Evolutionary conservation across 768 basidiomycete species (phyloP).

Genomic region (Mycena rebaudengoi): DNA sequence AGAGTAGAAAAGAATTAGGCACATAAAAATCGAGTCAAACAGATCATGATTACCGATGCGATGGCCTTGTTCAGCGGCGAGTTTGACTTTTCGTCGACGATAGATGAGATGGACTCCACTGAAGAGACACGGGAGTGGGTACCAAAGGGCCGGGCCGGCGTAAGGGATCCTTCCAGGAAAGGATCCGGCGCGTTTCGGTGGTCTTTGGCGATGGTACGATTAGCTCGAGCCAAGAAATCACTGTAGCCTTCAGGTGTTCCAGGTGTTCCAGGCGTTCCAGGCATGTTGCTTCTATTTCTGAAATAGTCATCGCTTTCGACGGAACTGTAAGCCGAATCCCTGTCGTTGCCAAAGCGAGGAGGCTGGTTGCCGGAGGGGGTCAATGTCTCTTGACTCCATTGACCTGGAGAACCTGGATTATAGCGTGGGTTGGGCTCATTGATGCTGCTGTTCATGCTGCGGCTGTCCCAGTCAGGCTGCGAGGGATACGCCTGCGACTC

Average conservation of each 20-base stretch:
- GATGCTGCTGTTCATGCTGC: constrained; percentile 53
- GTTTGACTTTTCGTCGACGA: constrained; percentile 89
- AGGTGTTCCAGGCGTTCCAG: constrained; percentile 32
- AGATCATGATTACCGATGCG: constrained; percentile 66
- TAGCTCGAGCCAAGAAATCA: constrained; percentile 87
- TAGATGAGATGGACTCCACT: constrained; percentile 91
- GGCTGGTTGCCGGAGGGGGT: constrained; percentile 54
- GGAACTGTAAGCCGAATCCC: constrained; percentile 62
- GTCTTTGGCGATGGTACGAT: constrained; percentile 82
- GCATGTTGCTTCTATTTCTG: constrained; percentile 44
- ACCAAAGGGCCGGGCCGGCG: constrained; percentile 81
- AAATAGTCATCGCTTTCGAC: constrained; percentile 64
- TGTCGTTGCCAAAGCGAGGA: constrained; percentile 50
- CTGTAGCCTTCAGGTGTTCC: constrained; percentile 64
- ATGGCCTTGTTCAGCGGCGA: constrained; percentile 96
- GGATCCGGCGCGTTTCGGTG: constrained; percentile 85
- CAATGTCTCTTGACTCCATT: constrained; percentile 69
- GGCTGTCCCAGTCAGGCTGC: constrained; percentile 80
- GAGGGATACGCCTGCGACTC: constrained; percentile 68
- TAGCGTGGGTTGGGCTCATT: constrained; percentile 27
- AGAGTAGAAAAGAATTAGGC: constrained; percentile 5
- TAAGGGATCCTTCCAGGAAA: constrained; percentile 70
- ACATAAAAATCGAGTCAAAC: neutral
- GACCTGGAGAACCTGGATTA: constrained; percentile 65
- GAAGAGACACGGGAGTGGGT: constrained; percentile 82